Evolutionary conservation across 768 basidiomycete genomes (phyloP).

Genomic region (Termitomyces sp.): DNA sequence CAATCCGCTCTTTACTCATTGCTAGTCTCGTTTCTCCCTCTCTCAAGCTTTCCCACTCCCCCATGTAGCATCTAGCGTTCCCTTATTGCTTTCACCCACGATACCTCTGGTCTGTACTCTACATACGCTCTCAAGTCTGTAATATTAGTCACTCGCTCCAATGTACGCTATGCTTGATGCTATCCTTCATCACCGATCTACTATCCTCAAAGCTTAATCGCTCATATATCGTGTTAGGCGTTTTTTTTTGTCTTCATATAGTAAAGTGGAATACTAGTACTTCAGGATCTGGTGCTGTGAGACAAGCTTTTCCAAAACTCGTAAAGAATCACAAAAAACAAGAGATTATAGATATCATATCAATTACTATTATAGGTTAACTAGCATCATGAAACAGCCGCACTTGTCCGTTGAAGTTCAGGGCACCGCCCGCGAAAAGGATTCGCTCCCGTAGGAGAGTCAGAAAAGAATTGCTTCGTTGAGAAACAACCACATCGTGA

Average conservation of each 20-base stretch:
- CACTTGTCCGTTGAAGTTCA: background rate
- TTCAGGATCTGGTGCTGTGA: no score
- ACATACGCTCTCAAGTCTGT: background rate
- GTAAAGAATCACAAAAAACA: no score
- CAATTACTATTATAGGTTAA: no score
- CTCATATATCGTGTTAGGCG: no score
- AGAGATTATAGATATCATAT: no score
- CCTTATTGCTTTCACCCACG: no score
- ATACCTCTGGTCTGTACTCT: background rate
- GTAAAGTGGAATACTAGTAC: background rate
- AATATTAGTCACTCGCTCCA: background rate
- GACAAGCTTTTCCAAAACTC: background rate
- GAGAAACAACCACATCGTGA: background rate
- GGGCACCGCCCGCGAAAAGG: no score
- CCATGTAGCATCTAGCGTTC: background rate
- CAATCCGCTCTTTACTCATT: background rate
- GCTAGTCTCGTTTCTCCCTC: background rate
- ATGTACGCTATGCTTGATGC: background rate
- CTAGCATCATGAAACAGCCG: background rate
- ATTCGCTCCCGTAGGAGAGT: background rate
- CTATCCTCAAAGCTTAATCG: no score
- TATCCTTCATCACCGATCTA: background rate
- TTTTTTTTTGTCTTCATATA: background rate
- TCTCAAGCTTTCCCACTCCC: background rate
- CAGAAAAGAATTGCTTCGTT: background rate